Evolutionary conservation across 2,329 filamentous ascomycete species (phyloP).

Genomic region (Diaporthe citrichinensis): DNA sequence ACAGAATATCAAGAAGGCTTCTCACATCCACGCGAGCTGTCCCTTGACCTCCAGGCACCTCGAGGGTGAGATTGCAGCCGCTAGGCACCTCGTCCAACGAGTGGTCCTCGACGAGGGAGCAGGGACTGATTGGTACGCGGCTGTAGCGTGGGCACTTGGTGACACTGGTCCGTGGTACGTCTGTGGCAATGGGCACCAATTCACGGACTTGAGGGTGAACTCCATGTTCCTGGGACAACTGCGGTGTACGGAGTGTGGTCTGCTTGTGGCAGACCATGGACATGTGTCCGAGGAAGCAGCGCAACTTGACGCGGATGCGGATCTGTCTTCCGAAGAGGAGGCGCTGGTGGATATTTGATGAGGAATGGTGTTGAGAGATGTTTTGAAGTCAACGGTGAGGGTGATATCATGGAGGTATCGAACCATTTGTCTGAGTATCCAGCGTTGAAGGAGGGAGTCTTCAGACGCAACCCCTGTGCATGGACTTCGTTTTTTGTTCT

Average conservation of each 20-base stretch:
- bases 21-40: too few species aligned
- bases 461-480: neutral
- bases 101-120: conserved; percentile 39
- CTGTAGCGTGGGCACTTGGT: conserved; percentile 48
- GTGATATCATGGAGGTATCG: neutral
- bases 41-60: too few species aligned
- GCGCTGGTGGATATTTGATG: neutral
- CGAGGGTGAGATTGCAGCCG: too few species aligned
- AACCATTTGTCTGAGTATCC: neutral
- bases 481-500: neutral
- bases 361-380: neutral
- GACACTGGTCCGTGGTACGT: conserved; percentile 73
- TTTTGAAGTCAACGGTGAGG: neutral
- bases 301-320: neutral
- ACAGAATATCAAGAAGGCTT: too few species aligned
- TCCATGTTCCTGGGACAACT: conserved; percentile 75
- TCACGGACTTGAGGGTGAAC: conserved; percentile 73
- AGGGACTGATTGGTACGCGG: neutral
- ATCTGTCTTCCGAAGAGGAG: neutral
- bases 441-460: neutral
- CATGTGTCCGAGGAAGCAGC: conserved; percentile 52
- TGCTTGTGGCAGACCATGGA: conserved; percentile 66
- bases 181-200: conserved; percentile 70
- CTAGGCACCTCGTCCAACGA: conserved; percentile 40
- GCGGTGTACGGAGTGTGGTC: conserved; percentile 73